Evolutionary conservation across 371 early-diverging fungal genomes (phyloP).

Genomic region (Rhizopus stolonifer): DNA sequence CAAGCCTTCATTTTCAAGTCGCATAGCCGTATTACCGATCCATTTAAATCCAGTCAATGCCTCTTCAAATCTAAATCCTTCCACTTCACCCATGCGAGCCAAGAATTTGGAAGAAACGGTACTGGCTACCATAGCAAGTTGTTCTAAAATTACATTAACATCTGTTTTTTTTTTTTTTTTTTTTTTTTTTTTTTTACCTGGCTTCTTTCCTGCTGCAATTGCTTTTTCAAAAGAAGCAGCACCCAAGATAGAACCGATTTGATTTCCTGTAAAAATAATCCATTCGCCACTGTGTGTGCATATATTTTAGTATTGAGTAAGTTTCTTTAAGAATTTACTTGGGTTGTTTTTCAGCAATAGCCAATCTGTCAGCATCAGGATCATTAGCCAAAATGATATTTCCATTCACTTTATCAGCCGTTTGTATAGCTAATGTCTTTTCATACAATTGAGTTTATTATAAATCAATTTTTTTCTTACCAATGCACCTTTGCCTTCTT

Average conservation of each 20-base stretch:
- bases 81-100: constrained; percentile 68
- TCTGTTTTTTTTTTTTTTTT: neutral
- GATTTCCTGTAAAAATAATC: constrained; percentile 87
- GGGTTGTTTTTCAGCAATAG: constrained; percentile 79
- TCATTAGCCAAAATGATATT: constrained; percentile 93
- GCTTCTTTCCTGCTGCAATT: constrained; percentile 47
- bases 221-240: constrained; percentile 68
- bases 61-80: constrained; percentile 85
- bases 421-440: constrained; percentile 68
- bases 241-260: constrained; percentile 88
- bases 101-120: constrained; percentile 91
- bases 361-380: constrained; percentile 96
- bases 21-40: constrained; percentile 84
- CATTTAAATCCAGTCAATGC: constrained; percentile 97
- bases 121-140: constrained; percentile 83
- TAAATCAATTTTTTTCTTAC: constrained; percentile 22
- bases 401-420: constrained; percentile 63
- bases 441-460: neutral
- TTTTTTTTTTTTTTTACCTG: constrained; percentile 32
- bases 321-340: constrained; percentile 19
- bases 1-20: constrained; percentile 60
- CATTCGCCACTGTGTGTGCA: constrained; percentile 61
- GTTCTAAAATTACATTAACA: constrained; percentile 22
- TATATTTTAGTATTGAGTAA: neutral
- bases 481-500: constrained; percentile 89